Evolutionary conservation across 1,284 basidiomycete species (phyloP).

Genomic region (Boletellus deceptivus): DNA sequence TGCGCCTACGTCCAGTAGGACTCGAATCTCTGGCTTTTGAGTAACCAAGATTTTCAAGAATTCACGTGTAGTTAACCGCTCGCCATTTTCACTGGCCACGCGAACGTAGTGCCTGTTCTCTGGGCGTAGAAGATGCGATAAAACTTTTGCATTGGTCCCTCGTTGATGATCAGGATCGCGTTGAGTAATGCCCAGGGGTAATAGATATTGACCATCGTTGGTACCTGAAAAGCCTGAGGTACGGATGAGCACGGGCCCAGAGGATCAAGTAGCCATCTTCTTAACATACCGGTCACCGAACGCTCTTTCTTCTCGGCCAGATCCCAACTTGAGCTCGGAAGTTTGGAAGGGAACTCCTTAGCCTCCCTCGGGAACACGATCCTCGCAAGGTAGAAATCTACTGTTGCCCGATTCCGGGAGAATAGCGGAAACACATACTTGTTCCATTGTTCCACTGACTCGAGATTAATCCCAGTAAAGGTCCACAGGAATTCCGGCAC

Average conservation of each 20-base stretch:
- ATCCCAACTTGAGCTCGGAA: conserved; percentile 53
- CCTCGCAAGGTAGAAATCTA: conserved; percentile 51
- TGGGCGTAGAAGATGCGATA: conserved; percentile 10
- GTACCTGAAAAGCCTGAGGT: conserved; percentile 1
- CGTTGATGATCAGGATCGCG: conserved; percentile 1
- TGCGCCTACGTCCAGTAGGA: conserved; percentile 17
- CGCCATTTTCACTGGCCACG: conserved; percentile 19
- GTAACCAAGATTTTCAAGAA: conserved; percentile 36
- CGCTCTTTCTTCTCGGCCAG: conserved; percentile 40
- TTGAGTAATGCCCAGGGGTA: neutral
- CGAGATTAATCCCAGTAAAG: conserved; percentile 41
- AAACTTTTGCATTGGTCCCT: conserved; percentile 3
- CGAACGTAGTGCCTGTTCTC: conserved; percentile 45
- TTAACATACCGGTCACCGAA: conserved; percentile 23
- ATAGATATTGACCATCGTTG: conserved; percentile 1
- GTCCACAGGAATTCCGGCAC: conserved; percentile 34
- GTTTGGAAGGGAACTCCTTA: conserved; percentile 47
- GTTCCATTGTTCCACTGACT: conserved; percentile 37
- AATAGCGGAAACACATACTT: conserved; percentile 36
- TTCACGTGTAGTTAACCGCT: conserved; percentile 26
- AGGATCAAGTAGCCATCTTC: neutral
- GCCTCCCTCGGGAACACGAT: conserved; percentile 32
- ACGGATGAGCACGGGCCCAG: neutral
- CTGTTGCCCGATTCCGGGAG: conserved; percentile 35
- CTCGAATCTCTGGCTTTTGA: conserved; percentile 38